A percentile compares a stretch with the other conserved stretches of the same genome.
Evolutionary conservation across 225 moss, liverwort and hornwort species (phyloP).

Genomic region (Sphagnum contortum): DNA sequence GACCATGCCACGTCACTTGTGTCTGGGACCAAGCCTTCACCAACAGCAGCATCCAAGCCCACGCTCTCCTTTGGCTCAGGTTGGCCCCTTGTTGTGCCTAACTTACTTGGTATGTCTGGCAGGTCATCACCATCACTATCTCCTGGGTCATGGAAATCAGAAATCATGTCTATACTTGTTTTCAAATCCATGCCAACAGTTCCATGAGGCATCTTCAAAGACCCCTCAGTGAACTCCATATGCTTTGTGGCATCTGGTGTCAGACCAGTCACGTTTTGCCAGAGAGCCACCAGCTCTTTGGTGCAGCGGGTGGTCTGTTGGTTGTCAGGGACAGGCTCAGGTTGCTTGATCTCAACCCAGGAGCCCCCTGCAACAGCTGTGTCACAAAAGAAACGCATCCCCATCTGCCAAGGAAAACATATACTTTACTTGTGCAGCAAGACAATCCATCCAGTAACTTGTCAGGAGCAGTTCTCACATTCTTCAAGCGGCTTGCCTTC

Average conservation of each 20-base stretch:
- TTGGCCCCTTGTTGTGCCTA: slow-evolving; percentile 3
- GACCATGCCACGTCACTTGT: slow-evolving; percentile 23
- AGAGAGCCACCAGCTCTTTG: slow-evolving; percentile 34
- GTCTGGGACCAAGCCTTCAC: slow-evolving; percentile 11
- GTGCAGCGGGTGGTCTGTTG: slow-evolving; percentile 47
- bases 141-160: slow-evolving; percentile 22
- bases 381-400: slow-evolving; percentile 66
- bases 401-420: slow-evolving; percentile 43
- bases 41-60: slow-evolving; percentile 4
- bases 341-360: slow-evolving; percentile 46
- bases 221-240: slow-evolving; percentile 41
- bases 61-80: slow-evolving; percentile 3
- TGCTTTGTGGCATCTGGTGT: slow-evolving; percentile 47
- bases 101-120: slow-evolving; percentile 17
- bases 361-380: slow-evolving; percentile 56
- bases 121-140: slow-evolving; percentile 32
- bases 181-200: slow-evolving; percentile 1
- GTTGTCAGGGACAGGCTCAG: slow-evolving; percentile 21
- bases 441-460: no score
- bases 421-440: no score
- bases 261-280: slow-evolving; percentile 33
- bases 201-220: slow-evolving; percentile 3
- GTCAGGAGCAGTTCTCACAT: no score
- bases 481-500: no score
- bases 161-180: slow-evolving; percentile 25